Conservation (phyloP, 345 rosid species). For the Citrus reticulata region DNA sequence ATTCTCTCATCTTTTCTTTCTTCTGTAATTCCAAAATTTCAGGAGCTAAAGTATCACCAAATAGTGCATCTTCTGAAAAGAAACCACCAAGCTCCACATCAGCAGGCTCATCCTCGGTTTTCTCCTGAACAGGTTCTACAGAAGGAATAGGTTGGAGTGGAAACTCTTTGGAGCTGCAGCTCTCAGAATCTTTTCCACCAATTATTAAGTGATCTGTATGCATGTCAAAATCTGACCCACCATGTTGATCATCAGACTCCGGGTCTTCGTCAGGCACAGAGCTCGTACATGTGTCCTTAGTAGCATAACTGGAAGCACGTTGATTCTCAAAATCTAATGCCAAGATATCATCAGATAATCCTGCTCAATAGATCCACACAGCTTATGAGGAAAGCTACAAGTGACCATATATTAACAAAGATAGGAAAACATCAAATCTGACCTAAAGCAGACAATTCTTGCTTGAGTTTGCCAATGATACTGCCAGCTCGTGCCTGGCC, state of each 20-base stretch:
- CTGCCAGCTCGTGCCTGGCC: conserved; percentile 68
- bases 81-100: conserved; percentile 70
- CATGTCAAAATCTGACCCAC: conserved; percentile 13
- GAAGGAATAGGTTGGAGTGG: conserved; percentile 26
- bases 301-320: conserved; percentile 16
- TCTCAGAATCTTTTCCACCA: conserved; percentile 26
- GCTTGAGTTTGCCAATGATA: conserved; percentile 75
- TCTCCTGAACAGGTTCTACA: conserved; percentile 24
- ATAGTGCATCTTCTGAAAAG: conserved; percentile 48
- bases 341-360: conserved; percentile 64
- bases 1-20: conserved; percentile 62
- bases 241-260: conserved; percentile 26
- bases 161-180: conserved; percentile 31
- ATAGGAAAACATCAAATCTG: conserved; percentile 22
- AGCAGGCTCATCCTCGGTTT: conserved; percentile 34
- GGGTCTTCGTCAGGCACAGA: conserved; percentile 21
- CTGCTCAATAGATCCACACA: conserved; percentile 46
- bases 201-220: conserved; percentile 25
- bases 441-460: conserved; percentile 86
- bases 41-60: conserved; percentile 35
- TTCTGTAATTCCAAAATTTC: conserved; percentile 62
- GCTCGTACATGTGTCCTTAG: conserved; percentile 23
- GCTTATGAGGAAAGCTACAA: conserved; percentile 23
- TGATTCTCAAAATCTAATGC: conserved; percentile 52
- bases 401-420: conserved; percentile 13